A percentile compares a stretch with the other conserved stretches of the same genome.
Evolutionary conservation across 768 basidiomycete species (phyloP).

Genomic region (Clitopilus hobsonii): DNA sequence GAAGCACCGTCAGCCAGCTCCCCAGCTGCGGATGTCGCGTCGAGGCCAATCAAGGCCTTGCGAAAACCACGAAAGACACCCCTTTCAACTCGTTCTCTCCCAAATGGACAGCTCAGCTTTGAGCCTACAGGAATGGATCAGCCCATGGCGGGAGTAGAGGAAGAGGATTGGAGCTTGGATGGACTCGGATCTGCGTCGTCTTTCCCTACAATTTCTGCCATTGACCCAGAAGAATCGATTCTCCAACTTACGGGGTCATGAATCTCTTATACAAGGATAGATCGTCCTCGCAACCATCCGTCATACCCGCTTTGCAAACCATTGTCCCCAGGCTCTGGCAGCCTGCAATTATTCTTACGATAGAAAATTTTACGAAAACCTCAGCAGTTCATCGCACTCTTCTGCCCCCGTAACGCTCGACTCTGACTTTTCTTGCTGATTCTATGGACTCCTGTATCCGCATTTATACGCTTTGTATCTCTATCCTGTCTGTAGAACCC

Average conservation of each 20-base stretch:
- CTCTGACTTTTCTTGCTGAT: too few species aligned
- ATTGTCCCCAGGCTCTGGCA: too few species aligned
- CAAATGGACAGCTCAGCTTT: conserved; percentile 19
- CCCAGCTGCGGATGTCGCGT: conserved; percentile 1
- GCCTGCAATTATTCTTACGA: too few species aligned
- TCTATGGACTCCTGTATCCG: background rate
- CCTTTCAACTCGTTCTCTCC: conserved; percentile 33
- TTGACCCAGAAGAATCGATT: background rate
- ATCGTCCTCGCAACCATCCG: background rate
- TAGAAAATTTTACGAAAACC: too few species aligned
- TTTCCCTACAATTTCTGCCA: background rate
- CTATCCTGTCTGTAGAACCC: background rate
- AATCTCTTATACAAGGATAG: background rate
- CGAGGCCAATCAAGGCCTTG: conserved; percentile 36
- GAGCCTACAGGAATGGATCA: conserved; percentile 8
- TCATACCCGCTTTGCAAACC: too few species aligned
- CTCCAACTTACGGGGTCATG: background rate
- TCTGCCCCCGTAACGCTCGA: too few species aligned
- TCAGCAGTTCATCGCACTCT: too few species aligned
- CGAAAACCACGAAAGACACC: conserved; percentile 27
- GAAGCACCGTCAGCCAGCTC: conserved; percentile 11
- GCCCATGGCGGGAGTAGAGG: conserved; percentile 18
- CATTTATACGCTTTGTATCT: background rate
- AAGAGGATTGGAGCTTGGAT: conserved; percentile 39
- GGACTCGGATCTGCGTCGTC: conserved; percentile 9